phyloP scores from a whole-genome alignment of 306 rosid genomes.

The Gleditsia sinensis region DNA sequence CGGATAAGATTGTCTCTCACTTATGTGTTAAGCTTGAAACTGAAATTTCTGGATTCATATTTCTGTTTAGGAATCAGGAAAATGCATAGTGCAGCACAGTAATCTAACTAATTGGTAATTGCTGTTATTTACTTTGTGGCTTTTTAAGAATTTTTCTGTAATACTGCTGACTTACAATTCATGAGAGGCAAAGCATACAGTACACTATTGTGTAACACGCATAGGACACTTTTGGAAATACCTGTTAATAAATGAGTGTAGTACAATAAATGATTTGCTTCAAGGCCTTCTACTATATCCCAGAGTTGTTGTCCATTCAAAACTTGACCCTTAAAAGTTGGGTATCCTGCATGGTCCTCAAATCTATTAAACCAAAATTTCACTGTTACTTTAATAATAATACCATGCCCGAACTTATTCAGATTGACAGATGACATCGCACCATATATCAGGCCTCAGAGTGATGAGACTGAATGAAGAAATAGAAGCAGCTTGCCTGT shows the following conservation, averaged over 20 bases:
- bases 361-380: conserved; percentile 37
- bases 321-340: conserved; percentile 87
- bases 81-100: neutral
- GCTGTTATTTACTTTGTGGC: neutral
- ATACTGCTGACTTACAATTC: neutral
- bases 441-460: conserved; percentile 52
- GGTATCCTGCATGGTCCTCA: conserved; percentile 69
- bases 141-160: neutral
- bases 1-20: neutral
- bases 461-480: conserved; percentile 51
- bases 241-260: conserved; percentile 91
- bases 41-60: neutral
- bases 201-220: neutral
- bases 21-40: neutral
- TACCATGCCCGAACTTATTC: conserved; percentile 33
- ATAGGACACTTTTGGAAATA: conserved; percentile 7
- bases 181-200: neutral
- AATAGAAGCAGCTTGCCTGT: conserved; percentile 77
- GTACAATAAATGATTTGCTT: conserved; percentile 68
- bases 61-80: too few relatives aligned
- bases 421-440: conserved; percentile 45
- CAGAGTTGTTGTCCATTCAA: conserved; percentile 80
- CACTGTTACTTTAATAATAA: conserved; percentile 33
- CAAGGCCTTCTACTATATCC: conserved; percentile 78
- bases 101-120: neutral